Percentiles rank a stretch among this genome's conserved stretches.
phyloP scores from a whole-genome alignment of 306 rosid species.

The Prunus mume region DNA sequence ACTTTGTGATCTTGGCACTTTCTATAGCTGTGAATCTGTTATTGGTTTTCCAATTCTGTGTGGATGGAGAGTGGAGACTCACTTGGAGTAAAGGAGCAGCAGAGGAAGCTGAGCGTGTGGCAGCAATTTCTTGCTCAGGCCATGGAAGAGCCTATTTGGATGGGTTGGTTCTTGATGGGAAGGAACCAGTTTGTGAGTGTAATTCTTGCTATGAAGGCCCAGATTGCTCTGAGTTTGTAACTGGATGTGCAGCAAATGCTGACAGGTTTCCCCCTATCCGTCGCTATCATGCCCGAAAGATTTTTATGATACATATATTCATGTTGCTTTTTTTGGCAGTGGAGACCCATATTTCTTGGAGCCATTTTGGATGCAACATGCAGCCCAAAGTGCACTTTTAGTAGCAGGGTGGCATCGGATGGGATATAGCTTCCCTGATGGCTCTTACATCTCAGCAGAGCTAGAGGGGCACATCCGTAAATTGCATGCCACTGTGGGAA shows the following conservation, averaged over 20 bases:
- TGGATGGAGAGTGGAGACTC: conserved; percentile 15
- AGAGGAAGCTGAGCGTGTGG: conserved; percentile 44
- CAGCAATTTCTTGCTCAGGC: conserved; percentile 46
- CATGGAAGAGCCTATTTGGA: conserved; percentile 60
- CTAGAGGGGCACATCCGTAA: conserved; percentile 22
- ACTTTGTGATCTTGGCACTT: conserved; percentile 1
- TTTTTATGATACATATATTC: too few species aligned
- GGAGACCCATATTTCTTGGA: conserved; percentile 53
- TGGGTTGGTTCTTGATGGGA: conserved; percentile 38
- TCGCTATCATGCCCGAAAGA: not conserved
- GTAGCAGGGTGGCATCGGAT: conserved; percentile 57
- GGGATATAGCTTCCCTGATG: conserved; percentile 30
- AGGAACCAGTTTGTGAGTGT: conserved; percentile 48
- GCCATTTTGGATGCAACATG: conserved; percentile 45
- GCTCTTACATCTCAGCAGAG: conserved; percentile 27
- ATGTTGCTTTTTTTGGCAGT: conserved; percentile 22
- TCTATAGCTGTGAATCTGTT: conserved; percentile 25
- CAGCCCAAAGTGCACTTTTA: conserved; percentile 34
- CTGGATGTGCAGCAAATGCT: conserved; percentile 40
- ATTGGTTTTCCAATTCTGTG: not conserved
- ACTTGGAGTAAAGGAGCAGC: conserved; percentile 47
- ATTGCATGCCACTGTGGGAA: conserved; percentile 33
- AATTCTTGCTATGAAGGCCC: conserved; percentile 44
- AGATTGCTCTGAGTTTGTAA: conserved; percentile 26
- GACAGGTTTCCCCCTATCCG: conserved; percentile 18